Base-by-base conservation (phyloP, 148 eudicot genomes). In the Cornus suecica region DNA sequence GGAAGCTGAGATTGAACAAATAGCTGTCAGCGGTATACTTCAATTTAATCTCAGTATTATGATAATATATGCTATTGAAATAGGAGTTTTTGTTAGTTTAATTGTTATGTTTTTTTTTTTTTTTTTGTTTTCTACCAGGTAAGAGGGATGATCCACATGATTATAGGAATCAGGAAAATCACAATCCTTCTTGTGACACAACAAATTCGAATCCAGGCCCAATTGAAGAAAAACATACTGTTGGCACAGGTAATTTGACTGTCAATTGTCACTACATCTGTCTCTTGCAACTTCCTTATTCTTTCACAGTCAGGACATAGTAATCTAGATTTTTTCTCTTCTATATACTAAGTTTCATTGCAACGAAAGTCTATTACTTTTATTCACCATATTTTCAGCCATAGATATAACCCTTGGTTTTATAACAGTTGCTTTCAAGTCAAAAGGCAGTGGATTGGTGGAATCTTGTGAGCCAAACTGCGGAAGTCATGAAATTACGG, bases 231-330 rank as follows among this genome's bases (percentile, higher is more conserved):
- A 79, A 30, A 7, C 74, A 65, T 65, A 54, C 66, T 37, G 78
- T 64, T 70, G 70, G 27, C 66, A 51, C 78, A 78, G 84, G 89
- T 88, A 82, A 77, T 28, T 72, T 48, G 54, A 48, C 0, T 48
- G 54, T 48, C 54, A 16, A 48, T 16, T 48, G 15, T 48, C 54
- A 48, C 13, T n/a, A 41, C 72, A 32, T 66, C 63, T 66, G 24
- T 26, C 13, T 68, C 32, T 32, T 28, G 56, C 27, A 25, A 34
- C 56, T 37, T 8, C 32, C 23, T 61, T 37, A 25, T 9, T 8
- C 54, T 48, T 48, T 48, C 18, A 13, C 54, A 0, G 54, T 48
- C n/a, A n/a, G n/a, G n/a, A n/a, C n/a, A n/a, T n/a, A n/a, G n/a
- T n/a, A n/a, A n/a, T n/a, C n/a, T n/a, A n/a, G n/a, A n/a, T n/a